Conservation (phyloP, 2,329 filamentous ascomycete species). For the Penicillium brasilianum region DNA sequence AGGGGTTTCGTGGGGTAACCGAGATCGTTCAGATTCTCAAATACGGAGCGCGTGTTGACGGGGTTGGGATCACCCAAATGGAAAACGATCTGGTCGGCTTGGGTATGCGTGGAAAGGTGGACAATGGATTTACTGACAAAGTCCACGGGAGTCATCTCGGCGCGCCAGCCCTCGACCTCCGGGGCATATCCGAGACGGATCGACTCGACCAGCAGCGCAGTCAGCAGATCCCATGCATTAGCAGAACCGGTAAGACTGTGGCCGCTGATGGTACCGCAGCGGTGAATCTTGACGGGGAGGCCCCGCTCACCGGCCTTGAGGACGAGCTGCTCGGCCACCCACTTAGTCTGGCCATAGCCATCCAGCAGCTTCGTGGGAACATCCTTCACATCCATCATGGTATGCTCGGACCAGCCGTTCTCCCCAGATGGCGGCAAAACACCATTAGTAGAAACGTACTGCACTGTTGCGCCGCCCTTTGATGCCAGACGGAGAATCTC, state of each 20-base stretch:
- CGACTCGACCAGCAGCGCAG: slow-evolving; percentile 76
- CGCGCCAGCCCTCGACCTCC: slow-evolving; percentile 73
- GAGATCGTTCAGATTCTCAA: slow-evolving; percentile 66
- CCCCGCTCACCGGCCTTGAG: slow-evolving; percentile 71
- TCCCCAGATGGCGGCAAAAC: slow-evolving; percentile 70
- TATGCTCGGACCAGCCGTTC: slow-evolving; percentile 72
- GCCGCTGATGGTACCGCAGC: slow-evolving; percentile 77
- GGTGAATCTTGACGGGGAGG: slow-evolving; percentile 72
- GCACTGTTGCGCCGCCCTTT: slow-evolving; percentile 70
- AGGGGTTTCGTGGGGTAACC: slow-evolving; percentile 73
- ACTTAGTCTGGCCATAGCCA: slow-evolving; percentile 80
- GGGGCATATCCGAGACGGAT: slow-evolving; percentile 73
- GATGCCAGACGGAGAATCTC: slow-evolving; percentile 75
- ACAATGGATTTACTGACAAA: slow-evolving; percentile 77
- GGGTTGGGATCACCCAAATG: slow-evolving; percentile 76
- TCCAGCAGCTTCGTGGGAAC: slow-evolving; percentile 72
- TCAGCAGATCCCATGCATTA: slow-evolving; percentile 78
- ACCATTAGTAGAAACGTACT: slow-evolving; percentile 81
- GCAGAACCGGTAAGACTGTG: slow-evolving; percentile 76
- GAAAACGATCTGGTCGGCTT: slow-evolving; percentile 68
- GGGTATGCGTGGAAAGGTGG: slow-evolving; percentile 68
- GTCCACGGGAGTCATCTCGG: slow-evolving; percentile 85
- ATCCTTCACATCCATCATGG: slow-evolving; percentile 68
- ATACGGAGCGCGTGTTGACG: slow-evolving; percentile 68
- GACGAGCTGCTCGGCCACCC: slow-evolving; percentile 78